Evolutionary conservation across 345 rosid species (phyloP).

Genomic region (Erucastrum elatum): DNA sequence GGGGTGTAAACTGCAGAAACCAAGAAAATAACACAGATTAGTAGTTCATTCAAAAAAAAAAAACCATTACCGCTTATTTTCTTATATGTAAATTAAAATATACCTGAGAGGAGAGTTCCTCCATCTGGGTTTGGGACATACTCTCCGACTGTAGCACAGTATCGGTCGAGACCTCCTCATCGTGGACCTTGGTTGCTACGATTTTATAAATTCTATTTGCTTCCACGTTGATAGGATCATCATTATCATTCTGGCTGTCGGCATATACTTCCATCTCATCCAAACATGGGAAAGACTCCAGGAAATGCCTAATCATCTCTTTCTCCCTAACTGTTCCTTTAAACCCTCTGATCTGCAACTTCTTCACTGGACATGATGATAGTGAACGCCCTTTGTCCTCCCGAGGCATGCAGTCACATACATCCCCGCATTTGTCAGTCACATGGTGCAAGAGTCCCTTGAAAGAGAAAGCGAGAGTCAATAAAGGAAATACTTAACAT

Average conservation of each 20-base stretch:
- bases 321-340: background rate
- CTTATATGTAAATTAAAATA: background rate
- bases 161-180: background rate
- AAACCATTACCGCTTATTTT: background rate
- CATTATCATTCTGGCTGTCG: background rate
- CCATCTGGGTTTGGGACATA: background rate
- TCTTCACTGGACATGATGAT: background rate
- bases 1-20: background rate
- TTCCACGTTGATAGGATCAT: background rate
- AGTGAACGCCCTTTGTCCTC: background rate
- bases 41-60: background rate
- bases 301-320: constrained; percentile 14
- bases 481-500: background rate
- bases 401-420: constrained; percentile 5
- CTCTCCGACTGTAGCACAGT: background rate
- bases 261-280: background rate
- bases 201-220: background rate
- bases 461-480: background rate
- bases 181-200: background rate
- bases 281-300: constrained; percentile 7
- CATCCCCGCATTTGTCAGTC: constrained; percentile 18
- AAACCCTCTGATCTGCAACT: background rate
- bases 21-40: background rate
- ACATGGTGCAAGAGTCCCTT: constrained; percentile 11
- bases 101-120: background rate